Conservation (phyloP, 306 rosid genomes). For the Boehmeria nivea region DNA sequence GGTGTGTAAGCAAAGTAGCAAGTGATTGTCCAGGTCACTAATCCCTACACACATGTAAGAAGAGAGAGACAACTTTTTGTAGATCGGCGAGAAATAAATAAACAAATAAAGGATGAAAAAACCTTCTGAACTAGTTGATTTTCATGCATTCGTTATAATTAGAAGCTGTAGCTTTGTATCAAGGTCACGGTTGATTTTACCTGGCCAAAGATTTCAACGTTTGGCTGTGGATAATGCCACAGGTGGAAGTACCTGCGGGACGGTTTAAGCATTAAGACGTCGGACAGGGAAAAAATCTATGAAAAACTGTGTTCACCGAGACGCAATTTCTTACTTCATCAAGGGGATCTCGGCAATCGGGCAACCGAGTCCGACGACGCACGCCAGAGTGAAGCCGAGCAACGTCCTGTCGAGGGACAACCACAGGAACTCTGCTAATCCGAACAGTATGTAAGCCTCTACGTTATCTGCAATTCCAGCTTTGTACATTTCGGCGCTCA, state of each 20-base stretch:
- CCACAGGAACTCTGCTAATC: constrained; percentile 78
- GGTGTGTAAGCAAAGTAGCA: constrained; percentile 44
- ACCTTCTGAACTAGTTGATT: no score
- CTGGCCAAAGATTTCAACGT: constrained; percentile 40
- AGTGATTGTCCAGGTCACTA: constrained; percentile 49
- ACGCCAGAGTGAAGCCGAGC: constrained; percentile 67
- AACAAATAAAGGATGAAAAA: not conserved
- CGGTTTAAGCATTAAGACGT: not conserved
- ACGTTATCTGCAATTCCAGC: constrained; percentile 59
- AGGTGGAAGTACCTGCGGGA: constrained; percentile 43
- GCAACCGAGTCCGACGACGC: constrained; percentile 54
- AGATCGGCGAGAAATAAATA: not conserved
- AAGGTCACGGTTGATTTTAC: no score
- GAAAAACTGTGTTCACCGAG: not conserved
- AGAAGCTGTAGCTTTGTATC: no score
- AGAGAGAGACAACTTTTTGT: not conserved
- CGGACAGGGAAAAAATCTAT: not conserved
- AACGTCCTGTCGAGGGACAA: constrained; percentile 52
- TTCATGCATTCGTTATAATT: no score
- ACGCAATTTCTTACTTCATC: constrained; percentile 32
- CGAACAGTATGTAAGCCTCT: constrained; percentile 70
- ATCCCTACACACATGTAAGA: constrained; percentile 28
- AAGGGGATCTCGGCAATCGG: constrained; percentile 47
- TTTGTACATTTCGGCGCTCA: constrained; percentile 85
- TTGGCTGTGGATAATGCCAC: constrained; percentile 47